phyloP scores from a whole-genome alignment of 352 stramenopile genomes.

The Phytophthora ohioensis region DNA sequence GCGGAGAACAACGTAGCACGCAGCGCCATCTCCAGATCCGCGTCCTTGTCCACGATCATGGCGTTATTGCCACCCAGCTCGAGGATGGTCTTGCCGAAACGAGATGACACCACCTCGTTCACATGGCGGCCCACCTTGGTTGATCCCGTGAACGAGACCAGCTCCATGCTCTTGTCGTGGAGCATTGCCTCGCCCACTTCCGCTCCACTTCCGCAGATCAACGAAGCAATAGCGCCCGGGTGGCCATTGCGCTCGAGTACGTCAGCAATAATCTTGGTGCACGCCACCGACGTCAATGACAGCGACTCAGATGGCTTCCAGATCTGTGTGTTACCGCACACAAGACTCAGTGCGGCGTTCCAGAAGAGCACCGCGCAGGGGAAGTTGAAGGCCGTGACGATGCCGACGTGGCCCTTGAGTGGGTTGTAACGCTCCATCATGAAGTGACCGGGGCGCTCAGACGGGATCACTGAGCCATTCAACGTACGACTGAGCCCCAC shows the following conservation, averaged over 20 bases:
- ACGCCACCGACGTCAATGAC: constrained; percentile 90
- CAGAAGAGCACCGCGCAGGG: constrained; percentile 91
- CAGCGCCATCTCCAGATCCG: constrained; percentile 92
- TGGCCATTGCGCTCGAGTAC: constrained; percentile 90
- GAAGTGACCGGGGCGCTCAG: constrained; percentile 91
- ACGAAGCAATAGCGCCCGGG: constrained; percentile 82
- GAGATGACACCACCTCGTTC: constrained; percentile 85
- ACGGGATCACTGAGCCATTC: constrained; percentile 91
- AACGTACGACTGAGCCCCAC: constrained; percentile 91
- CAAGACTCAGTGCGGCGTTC: constrained; percentile 91
- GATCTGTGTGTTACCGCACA: constrained; percentile 93
- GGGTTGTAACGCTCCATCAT: constrained; percentile 96
- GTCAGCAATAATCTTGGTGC: constrained; percentile 91
- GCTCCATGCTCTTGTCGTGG: constrained; percentile 86
- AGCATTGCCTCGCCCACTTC: constrained; percentile 90
- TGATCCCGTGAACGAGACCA: constrained; percentile 93
- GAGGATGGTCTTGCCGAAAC: constrained; percentile 93
- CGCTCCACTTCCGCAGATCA: constrained; percentile 82
- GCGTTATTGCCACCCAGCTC: constrained; percentile 95
- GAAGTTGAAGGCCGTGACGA: constrained; percentile 96
- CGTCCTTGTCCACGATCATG: constrained; percentile 94
- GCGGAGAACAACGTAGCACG: constrained; percentile 92
- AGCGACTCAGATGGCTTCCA: constrained; percentile 94
- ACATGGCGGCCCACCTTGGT: constrained; percentile 90
- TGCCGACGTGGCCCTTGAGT: constrained; percentile 92